Evolutionary conservation across 129 eudicot species (phyloP).

Genomic region (Flaveria bidentis): DNA sequence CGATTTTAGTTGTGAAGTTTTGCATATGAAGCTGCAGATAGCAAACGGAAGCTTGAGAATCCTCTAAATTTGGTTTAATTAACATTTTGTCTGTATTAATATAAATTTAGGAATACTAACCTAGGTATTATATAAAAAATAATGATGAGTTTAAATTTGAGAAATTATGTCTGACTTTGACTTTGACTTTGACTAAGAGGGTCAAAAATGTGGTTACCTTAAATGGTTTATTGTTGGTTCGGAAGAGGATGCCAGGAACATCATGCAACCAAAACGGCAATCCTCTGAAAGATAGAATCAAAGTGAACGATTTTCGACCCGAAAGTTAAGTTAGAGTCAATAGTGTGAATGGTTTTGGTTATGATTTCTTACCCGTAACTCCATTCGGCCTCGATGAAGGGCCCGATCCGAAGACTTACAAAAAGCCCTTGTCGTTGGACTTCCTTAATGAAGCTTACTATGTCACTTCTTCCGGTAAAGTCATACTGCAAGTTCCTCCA

Average conservation of each 20-base stretch:
- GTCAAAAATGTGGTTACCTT: conserved; percentile 45
- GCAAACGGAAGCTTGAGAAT: neutral
- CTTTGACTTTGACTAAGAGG: neutral
- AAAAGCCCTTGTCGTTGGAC: conserved; percentile 86
- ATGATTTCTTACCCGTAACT: conserved; percentile 57
- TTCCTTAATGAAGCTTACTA: conserved; percentile 77
- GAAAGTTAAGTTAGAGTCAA: neutral
- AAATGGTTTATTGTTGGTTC: conserved; percentile 76
- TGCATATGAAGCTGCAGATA: conserved; percentile 55
- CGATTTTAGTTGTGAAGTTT: conserved; percentile 72
- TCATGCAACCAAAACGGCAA: conserved; percentile 95
- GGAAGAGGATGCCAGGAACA: conserved; percentile 72
- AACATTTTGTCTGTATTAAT: no score
- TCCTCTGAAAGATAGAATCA: conserved; percentile 52
- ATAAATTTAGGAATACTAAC: no score
- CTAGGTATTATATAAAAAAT: no score
- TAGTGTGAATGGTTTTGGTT: neutral
- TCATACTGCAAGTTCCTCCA: conserved; percentile 52
- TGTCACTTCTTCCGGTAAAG: conserved; percentile 68
- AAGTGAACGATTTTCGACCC: neutral
- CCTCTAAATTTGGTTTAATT: no score
- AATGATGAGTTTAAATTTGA: neutral
- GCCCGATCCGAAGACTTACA: conserved; percentile 80
- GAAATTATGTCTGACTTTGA: neutral
- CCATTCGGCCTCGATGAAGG: conserved; percentile 91